Percentiles rank a stretch among this genome's conserved stretches.
Conservation (phyloP, 2,329 filamentous ascomycete genomes). For the Neofusicoccum umdonicola region DNA sequence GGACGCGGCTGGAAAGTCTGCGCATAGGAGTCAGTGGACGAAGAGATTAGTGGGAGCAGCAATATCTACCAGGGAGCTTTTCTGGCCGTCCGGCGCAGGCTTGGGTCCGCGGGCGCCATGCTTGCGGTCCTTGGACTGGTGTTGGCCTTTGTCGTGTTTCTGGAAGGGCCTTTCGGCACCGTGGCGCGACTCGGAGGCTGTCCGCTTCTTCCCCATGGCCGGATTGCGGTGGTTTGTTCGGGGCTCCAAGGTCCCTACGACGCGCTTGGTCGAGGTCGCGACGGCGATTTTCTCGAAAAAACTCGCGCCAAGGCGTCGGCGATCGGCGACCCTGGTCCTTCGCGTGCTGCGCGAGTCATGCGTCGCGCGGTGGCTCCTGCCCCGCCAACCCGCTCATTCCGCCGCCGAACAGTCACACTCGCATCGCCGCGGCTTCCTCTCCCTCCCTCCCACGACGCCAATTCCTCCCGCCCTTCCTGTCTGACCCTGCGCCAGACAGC, state of each 20-base stretch:
- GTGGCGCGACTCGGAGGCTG: slow-evolving; percentile 27
- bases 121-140: background rate
- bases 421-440: background rate
- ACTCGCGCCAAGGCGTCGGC: slow-evolving; percentile 14
- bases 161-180: slow-evolving; percentile 17
- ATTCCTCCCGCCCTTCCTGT: background rate
- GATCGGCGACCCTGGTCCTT: background rate
- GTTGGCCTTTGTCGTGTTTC: slow-evolving; percentile 20
- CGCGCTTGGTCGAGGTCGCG: background rate
- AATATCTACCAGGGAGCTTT: slow-evolving; percentile 31
- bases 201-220: slow-evolving; percentile 37
- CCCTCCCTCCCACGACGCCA: background rate
- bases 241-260: background rate
- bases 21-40: slow-evolving; percentile 14
- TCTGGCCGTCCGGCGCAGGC: slow-evolving; percentile 33
- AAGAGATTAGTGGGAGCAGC: background rate
- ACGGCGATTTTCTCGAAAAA: slow-evolving; percentile 11
- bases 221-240: background rate
- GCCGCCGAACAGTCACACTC: background rate
- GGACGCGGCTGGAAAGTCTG: slow-evolving; percentile 61
- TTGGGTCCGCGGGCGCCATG: slow-evolving; percentile 39
- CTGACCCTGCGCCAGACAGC: slow-evolving; percentile 19
- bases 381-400: slow-evolving; percentile 7
- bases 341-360: too few species aligned
- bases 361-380: background rate